Base-by-base conservation (phyloP, 2,329 filamentous ascomycete species). In the Ascochyta fabae region DNA sequence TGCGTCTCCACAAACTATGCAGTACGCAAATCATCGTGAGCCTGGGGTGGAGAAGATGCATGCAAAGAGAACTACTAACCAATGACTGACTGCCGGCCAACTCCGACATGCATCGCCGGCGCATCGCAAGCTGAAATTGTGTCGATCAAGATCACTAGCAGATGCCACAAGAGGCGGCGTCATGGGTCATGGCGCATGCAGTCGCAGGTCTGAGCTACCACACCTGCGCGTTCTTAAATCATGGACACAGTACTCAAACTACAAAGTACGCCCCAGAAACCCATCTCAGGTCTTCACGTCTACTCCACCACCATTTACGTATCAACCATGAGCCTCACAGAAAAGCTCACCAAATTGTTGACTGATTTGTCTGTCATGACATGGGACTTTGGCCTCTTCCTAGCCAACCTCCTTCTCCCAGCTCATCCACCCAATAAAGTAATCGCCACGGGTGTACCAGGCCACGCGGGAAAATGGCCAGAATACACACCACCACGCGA, bases 351-450 rank as follows among this genome's bases (percentile, higher is more conserved):
- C 6, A 66, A 67, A 34, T 65, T 62, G 13, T 67, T 77, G 48
- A 66, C 76, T 55, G 70, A 75, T 58, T 54, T 75, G 23, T 70
- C 71, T 29, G 72, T 78, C 47, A 69, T 78, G 38, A 59, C 64
- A 38, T 78, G 75, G 74, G 76, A 78, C 61, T 75, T 76, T 50
- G 62, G 61, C 38, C 66, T 77, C 42, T 75, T 76, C 50, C 50
- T 76, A 43, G 66, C 75, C 27, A 78, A 78, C 53, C 59, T 76
- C 29, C 31, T 77, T 26, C 71, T 72, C 29, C 75, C 75, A 15
- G 67, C 72, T 35, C 68, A 67, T 53, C 74, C 76, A 48, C 62
- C 69, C 41, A 74, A 72, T 34, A 60, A 70, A 41, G 73, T 78
- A 23, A 66, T 78, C 8, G 74, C 75, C 4, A 51, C 65, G 24